Base-by-base conservation (phyloP, 2,329 filamentous ascomycete species). In the Eutypa lata region DNA sequence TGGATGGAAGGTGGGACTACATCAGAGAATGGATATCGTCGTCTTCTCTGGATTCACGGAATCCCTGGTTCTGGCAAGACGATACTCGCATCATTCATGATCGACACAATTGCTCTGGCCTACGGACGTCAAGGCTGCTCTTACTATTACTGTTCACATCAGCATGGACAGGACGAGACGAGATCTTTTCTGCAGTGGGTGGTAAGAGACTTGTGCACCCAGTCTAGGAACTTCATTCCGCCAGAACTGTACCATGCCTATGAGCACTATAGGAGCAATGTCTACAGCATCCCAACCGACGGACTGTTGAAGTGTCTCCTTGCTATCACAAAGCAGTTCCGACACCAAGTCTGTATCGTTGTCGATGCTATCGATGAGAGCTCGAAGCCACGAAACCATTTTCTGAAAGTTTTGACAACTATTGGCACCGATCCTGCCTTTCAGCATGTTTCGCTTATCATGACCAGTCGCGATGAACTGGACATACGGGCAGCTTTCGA, bases 351-450 rank as follows among this genome's bases (percentile, higher is more conserved):
- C 8, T 65, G 60, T 24, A 35, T 70, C 2, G 53, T 65, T 3
- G 46, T 69, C 3, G 67, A 68, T 44, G 67, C 66, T 4, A 55
- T 68, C 7, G 67, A 69, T 42, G 68, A 69, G 49, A 69, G 66
- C 33, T 52, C 46, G 14, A 55, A 49, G 16, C 54, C 62, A 13
- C 52, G 61, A 14, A 44, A 28, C 0, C 53, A 58, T 10, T 52
- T 68, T 3, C 52, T 66, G 3, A 49, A 51, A 1, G 48, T 61
- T n/a, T 43, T 70, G 22, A 47, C 54, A 3, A 53, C 49, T 7
- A 54, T 70, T 24, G 60, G 62, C 14, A 64, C 59, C 16, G 50
- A 60, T 5, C 16, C 49, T 1, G 42, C 53, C 11, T 68, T 64
- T 47, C 16, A 47, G 1, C 60, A 63, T 3, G 53, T 70, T 8